A percentile compares a stretch with the other conserved stretches of the same genome.
phyloP scores from a whole-genome alignment of 495 filamentous ascomycete genomes.

The Poronia punctata region DNA sequence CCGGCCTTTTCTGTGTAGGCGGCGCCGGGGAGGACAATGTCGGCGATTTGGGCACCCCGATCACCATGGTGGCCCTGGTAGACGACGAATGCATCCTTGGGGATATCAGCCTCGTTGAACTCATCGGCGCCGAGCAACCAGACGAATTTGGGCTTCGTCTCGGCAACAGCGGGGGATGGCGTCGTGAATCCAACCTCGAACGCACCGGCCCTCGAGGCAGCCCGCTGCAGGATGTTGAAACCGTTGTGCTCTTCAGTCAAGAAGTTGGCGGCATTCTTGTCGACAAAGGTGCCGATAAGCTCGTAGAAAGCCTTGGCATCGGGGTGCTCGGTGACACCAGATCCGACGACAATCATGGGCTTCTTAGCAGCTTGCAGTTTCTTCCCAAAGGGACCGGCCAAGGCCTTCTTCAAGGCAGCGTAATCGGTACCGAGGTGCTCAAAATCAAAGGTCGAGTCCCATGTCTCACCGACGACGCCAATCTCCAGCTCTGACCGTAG shows the following conservation, averaged over 20 bases:
- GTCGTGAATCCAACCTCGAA: constrained; percentile 92
- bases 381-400: constrained; percentile 84
- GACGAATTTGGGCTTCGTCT: constrained; percentile 83
- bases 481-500: constrained; percentile 90
- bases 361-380: constrained; percentile 79
- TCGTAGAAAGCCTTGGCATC: constrained; percentile 93
- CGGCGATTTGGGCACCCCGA: constrained; percentile 82
- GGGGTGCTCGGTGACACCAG: constrained; percentile 76
- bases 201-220: constrained; percentile 82
- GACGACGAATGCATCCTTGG: constrained; percentile 89
- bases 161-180: constrained; percentile 67
- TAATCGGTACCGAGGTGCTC: constrained; percentile 78
- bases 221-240: constrained; percentile 91
- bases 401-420: constrained; percentile 69
- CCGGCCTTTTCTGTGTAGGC: constrained; percentile 97
- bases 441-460: constrained; percentile 88
- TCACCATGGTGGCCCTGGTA: constrained; percentile 99
- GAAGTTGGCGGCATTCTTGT: constrained; percentile 86
- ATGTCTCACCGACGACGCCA: constrained; percentile 83
- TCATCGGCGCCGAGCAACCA: constrained; percentile 98
- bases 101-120: constrained; percentile 68
- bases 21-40: constrained; percentile 87
- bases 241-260: constrained; percentile 89
- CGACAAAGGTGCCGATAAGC: constrained; percentile 77
- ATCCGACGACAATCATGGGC: constrained; percentile 94